Conservation (phyloP, 306 rosid genomes). For the Cucurbita maxima region DNA sequence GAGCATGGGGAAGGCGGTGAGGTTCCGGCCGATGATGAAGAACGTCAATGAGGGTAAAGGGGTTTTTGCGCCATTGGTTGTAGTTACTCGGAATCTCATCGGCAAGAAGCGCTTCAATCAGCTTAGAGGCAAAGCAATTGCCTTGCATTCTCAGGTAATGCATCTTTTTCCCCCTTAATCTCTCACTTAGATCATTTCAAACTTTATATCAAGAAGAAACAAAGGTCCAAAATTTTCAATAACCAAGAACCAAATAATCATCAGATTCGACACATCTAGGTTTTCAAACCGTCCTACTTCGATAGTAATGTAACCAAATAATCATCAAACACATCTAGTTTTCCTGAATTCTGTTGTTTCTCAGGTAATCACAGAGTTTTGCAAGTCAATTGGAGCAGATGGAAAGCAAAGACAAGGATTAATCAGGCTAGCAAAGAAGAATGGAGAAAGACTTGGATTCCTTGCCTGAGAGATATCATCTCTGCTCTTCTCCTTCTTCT, state of each 20-base stretch:
- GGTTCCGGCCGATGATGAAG: conserved; percentile 81
- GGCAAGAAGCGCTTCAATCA: conserved; percentile 94
- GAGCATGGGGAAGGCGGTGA: conserved; percentile 35
- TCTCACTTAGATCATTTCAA: too few relatives aligned
- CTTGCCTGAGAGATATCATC: conserved; percentile 40
- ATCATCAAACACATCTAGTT: not conserved
- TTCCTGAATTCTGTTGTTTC: not conserved
- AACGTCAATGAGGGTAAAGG: conserved; percentile 95
- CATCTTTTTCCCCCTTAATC: not conserved
- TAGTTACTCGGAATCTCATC: conserved; percentile 48
- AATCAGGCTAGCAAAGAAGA: conserved; percentile 92
- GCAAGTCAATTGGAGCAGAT: conserved; percentile 98
- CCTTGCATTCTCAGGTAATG: conserved; percentile 85
- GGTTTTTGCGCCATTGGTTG: conserved; percentile 74
- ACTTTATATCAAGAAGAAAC: too few relatives aligned
- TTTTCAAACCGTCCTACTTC: too few relatives aligned
- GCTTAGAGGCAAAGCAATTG: conserved; percentile 93
- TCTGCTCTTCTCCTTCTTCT: not conserved
- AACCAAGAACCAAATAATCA: too few relatives aligned
- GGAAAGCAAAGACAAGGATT: conserved; percentile 96
- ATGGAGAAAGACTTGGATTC: conserved; percentile 91
- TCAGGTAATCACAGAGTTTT: conserved; percentile 88
- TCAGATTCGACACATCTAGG: too few relatives aligned
- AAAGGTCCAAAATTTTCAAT: too few relatives aligned
- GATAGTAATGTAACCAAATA: too few relatives aligned